Percentiles rank a stretch among this genome's conserved stretches.
phyloP scores from a whole-genome alignment of 1,284 basidiomycete genomes.

The Trametes sp. region DNA sequence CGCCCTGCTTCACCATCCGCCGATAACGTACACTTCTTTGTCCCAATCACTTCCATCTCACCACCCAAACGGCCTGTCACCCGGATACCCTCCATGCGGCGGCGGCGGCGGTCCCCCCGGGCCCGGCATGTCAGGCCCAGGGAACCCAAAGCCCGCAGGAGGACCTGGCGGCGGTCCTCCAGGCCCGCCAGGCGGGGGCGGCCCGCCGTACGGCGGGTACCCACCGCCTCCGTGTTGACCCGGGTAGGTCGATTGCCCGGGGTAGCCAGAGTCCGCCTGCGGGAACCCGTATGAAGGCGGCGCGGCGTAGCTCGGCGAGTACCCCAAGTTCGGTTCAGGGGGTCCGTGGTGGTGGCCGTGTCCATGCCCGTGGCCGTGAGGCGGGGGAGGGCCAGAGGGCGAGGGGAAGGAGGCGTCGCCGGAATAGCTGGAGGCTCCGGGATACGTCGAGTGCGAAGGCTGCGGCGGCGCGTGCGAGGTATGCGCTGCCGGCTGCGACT shows the following conservation, averaged over 20 bases:
- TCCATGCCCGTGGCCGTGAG: constrained; percentile 6
- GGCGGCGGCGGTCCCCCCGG: constrained; percentile 21
- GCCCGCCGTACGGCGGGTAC: constrained; percentile 27
- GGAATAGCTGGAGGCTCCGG: constrained; percentile 15
- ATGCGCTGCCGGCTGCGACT: constrained; percentile 13
- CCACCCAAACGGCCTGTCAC: constrained; percentile 34
- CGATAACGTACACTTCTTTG: neutral
- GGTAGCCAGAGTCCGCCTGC: constrained; percentile 22
- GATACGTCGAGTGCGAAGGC: constrained; percentile 17
- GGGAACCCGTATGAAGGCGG: constrained; percentile 26
- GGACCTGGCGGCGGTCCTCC: constrained; percentile 3
- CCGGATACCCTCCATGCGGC: constrained; percentile 20
- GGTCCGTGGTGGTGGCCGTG: neutral
- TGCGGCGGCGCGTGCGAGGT: constrained; percentile 23
- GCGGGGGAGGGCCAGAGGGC: constrained; percentile 3
- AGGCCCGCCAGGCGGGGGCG: constrained; percentile 16
- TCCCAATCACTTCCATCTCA: neutral
- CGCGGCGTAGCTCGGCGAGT: constrained; percentile 31
- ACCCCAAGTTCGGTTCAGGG: constrained; percentile 12
- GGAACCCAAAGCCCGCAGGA: constrained; percentile 33
- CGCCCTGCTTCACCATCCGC: neutral
- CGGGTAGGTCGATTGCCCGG: constrained; percentile 26
- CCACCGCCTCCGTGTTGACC: constrained; percentile 23
- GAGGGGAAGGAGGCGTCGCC: constrained; percentile 14
- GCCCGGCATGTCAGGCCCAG: constrained; percentile 22